Percentiles rank a stretch among this genome's conserved stretches.
These are phyloP conservation scores for Pseudogymnoascus destructans DNA, from an alignment of 2,329 filamentous ascomycete species.

Conservation along the genomic window DNA sequence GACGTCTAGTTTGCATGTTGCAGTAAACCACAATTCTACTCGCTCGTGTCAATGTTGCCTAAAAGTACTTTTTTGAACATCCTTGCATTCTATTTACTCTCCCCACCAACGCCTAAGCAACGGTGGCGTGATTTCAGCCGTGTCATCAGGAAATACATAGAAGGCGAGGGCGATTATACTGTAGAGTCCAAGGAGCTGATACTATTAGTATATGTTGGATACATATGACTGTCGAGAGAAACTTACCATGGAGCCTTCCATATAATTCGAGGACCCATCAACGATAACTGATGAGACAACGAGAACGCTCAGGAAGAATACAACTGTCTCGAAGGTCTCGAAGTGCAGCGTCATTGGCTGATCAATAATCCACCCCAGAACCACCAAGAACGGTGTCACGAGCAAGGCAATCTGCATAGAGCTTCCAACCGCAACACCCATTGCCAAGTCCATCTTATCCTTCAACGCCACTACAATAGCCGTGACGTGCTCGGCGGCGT, in stretches of 20 bases:
- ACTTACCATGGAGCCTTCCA: slow-evolving; percentile 61
- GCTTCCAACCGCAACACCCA: slow-evolving; percentile 70
- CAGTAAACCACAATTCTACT: too few species aligned
- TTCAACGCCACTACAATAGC: slow-evolving; percentile 66
- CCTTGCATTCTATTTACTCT: too few species aligned
- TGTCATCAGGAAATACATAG: too few species aligned
- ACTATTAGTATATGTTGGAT: neutral
- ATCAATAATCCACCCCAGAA: slow-evolving; percentile 63
- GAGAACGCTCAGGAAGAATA: slow-evolving; percentile 62
- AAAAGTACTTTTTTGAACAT: too few species aligned
- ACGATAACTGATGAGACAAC: slow-evolving; percentile 67
- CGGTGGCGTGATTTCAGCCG: too few species aligned
- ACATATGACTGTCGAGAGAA: neutral
- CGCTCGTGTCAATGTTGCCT: too few species aligned
- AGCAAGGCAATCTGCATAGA: slow-evolving; percentile 74
- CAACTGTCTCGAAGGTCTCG: slow-evolving; percentile 66
- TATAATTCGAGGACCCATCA: slow-evolving; percentile 79
- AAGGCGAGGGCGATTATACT: slow-evolving; percentile 46
- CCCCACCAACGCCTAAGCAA: too few species aligned
- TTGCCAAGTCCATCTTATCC: slow-evolving; percentile 64
- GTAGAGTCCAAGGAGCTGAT: slow-evolving; percentile 31
- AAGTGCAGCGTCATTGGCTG: slow-evolving; percentile 68
- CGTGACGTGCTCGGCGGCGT: slow-evolving; percentile 70
- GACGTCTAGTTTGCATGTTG: too few species aligned
- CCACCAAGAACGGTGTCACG: slow-evolving; percentile 67